phyloP scores from a whole-genome alignment of 345 rosid genomes.

The Rhodomyrtus tomentosa region DNA sequence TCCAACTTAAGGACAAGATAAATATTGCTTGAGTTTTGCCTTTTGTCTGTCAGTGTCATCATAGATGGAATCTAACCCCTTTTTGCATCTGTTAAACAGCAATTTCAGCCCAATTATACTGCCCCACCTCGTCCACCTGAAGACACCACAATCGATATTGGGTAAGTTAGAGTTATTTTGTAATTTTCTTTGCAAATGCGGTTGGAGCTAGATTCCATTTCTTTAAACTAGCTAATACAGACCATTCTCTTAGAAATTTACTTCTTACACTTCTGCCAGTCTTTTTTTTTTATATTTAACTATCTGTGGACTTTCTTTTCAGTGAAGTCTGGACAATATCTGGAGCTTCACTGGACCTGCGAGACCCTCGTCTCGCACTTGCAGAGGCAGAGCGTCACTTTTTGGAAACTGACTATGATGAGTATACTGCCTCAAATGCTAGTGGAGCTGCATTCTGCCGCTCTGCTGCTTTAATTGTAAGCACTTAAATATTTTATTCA shows the following conservation, averaged over 20 bases:
- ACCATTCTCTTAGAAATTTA: background rate
- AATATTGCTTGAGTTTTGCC: background rate
- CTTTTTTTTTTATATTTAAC: background rate
- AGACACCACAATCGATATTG: conserved; percentile 75
- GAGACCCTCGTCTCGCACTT: conserved; percentile 83
- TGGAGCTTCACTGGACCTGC: conserved; percentile 64
- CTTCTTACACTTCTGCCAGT: background rate
- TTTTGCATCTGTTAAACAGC: conserved; percentile 28
- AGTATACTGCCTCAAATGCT: conserved; percentile 66
- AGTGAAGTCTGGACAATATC: conserved; percentile 93
- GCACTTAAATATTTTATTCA: conserved; percentile 1
- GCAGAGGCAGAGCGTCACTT: conserved; percentile 91
- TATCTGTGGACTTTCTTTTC: conserved; percentile 1
- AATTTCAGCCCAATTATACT: conserved; percentile 77
- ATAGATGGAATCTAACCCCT: background rate
- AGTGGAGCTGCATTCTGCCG: conserved; percentile 92
- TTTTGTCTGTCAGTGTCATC: background rate
- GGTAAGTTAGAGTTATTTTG: conserved; percentile 29
- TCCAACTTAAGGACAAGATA: background rate
- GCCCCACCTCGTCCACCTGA: conserved; percentile 65
- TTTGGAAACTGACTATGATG: conserved; percentile 79
- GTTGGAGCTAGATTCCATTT: background rate
- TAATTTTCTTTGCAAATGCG: background rate
- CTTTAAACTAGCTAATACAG: background rate
- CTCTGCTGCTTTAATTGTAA: conserved; percentile 74